A percentile compares a stretch with the other conserved stretches of the same genome.
These are phyloP conservation scores for Podila verticillata DNA, from an alignment of 192 early-diverging fungal genomes.

Conservation along the genomic window DNA sequence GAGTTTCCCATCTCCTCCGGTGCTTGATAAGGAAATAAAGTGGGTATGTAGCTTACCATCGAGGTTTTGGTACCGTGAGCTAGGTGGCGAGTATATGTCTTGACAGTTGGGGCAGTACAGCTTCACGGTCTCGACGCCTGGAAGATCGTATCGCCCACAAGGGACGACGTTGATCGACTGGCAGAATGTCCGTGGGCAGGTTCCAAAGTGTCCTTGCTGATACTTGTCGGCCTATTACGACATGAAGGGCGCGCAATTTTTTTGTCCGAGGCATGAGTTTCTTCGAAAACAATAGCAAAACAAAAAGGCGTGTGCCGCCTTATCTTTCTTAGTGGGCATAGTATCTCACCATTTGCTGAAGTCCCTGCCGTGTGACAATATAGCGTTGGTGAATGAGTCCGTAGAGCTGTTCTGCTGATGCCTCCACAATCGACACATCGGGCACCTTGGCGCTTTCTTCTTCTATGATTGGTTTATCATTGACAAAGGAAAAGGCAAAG, in stretches of 20 bases:
- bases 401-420: constrained; percentile 90
- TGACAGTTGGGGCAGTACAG: constrained; percentile 84
- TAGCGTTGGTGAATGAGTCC: constrained; percentile 94
- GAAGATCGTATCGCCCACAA: constrained; percentile 75
- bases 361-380: constrained; percentile 87
- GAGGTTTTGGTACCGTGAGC: constrained; percentile 70
- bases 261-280: too few species aligned
- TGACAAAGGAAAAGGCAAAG: neutral
- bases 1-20: neutral
- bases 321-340: neutral
- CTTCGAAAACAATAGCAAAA: too few species aligned
- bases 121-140: constrained; percentile 74
- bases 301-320: neutral
- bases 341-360: constrained; percentile 80
- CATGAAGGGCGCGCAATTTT: too few species aligned
- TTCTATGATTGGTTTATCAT: constrained; percentile 36
- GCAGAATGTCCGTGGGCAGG: constrained; percentile 79
- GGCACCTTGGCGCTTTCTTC: constrained; percentile 68
- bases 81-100: constrained; percentile 81
- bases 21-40: neutral
- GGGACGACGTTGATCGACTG: constrained; percentile 69
- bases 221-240: constrained; percentile 69
- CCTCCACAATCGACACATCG: constrained; percentile 81
- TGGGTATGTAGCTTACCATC: constrained; percentile 61
- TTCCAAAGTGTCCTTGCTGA: constrained; percentile 77